Evolutionary conservation across 495 filamentous ascomycete species (phyloP), one percentile per base, ranked within the genome.

Genomic region (Massariosphaeria phaeospora): DNA sequence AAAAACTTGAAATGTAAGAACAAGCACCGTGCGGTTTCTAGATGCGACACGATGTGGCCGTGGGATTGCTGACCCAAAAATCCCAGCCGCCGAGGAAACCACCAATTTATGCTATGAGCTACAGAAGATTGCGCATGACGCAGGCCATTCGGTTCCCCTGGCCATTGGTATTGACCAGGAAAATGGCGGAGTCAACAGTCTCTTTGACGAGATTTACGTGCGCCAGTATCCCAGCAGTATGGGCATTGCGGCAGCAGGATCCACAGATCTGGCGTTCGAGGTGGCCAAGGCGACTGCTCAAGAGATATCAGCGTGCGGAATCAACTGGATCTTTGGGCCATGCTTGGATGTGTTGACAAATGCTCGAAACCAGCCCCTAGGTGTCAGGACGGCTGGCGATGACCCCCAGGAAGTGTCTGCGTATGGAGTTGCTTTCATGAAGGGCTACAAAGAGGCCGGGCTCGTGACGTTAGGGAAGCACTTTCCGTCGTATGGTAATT

Each of bases 111-210:
- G 90, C 29, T 81, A 91, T 47, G 86, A 95, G 63, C 75, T 95
- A 34, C 89, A 95, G 68, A 89, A 84, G 50, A 89, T 89, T 65
- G 89, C 89, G 23, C 84, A 85, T 64, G 76, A 91, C 73, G 85
- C 89, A 48, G 87, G 89, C 35, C 89, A 95, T 67, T 84, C 84
- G 2, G 83, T 91, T 2, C 89, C 89, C 11, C 72, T 95, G 23
- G 73, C 88, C 49, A 95, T 95, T 62, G 87, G 86, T 12, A 65
- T 95, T 30, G 89, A 95, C 66, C 89, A 95, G 63, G 89, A 95
- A 67, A 95, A 95, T 85, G 89, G 89, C 41, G 89, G 89, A 3
- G 89, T 95, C 64, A 95, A 95, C 71, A 91, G 87, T 68, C 76
- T 95, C 13, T 95, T 88, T 64, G 89, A 95, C 72, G 87, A 91